Evolutionary conservation across 441 rosid genomes (phyloP), one percentile per base, ranked within the genome.

Genomic region (Gossypium laxum): DNA sequence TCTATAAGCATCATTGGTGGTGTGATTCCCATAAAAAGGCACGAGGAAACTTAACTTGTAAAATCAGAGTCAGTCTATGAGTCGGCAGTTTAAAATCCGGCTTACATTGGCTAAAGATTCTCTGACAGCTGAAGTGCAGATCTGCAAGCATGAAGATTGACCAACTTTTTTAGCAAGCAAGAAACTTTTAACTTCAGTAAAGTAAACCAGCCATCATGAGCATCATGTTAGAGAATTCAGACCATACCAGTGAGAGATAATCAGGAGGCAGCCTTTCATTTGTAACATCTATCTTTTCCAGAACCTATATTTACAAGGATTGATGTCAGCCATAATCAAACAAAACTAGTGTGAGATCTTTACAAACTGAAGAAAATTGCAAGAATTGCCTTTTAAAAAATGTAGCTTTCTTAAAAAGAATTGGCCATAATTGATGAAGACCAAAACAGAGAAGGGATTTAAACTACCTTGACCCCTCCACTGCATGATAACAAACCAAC

Each of bases 21-120:
- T 63, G 38, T 26, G 59, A 63, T 14, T 10, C 12, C 21, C 22
- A 51, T 61, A 26, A 0, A 21, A 68, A 72, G 26, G 69, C 54
- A 75, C 8, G 5, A 76, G 32, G 52, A 70, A 79, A 75, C 84
- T 77, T 70, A 78, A 75, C 80, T 83, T n/a, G 76, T 32, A 69
- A 76, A 82, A 78, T 62, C 69, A 83, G 82, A 74, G 76, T 54
- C 74, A 81, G 67, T 54, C 12, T 72, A 72, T 17, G 70, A 80
- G 64, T 67, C 76, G 52, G 84, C 76, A 78, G 75, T 82, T 77
- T 64, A 74, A 75, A 79, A 64, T 78, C 76, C 62, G 52, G 70
- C 97, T 92, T 87, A 92, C 97, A 88, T 87, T 88, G 80, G 89
- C 87, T 82, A 95, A 78, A 63, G 98, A 89, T 85, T 91, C 98